phyloP scores from a whole-genome alignment of 768 basidiomycete genomes.

The Mycena maculata region DNA sequence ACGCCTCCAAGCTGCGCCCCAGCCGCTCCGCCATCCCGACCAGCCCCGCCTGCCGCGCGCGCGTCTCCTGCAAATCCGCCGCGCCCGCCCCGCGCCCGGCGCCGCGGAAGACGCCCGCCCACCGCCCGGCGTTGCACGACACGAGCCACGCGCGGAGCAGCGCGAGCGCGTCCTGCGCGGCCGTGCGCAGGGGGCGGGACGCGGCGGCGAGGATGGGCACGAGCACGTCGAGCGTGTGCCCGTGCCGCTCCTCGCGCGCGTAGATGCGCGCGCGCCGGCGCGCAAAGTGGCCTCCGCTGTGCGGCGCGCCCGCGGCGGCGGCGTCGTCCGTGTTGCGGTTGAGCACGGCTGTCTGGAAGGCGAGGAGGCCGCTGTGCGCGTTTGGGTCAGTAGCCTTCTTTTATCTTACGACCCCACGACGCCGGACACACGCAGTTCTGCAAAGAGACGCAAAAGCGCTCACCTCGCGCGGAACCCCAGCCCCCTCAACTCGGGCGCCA shows the following conservation, averaged over 20 bases:
- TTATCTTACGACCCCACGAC: too few relatives aligned
- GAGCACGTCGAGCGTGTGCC: constrained; percentile 55
- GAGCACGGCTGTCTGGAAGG: constrained; percentile 54
- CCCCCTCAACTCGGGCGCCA: constrained; percentile 52
- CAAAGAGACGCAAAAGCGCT: constrained; percentile 23
- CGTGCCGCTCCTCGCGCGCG: constrained; percentile 52
- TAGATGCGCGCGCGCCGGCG: constrained; percentile 42
- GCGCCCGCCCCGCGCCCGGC: constrained; percentile 28
- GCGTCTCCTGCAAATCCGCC: constrained; percentile 35
- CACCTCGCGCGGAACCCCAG: constrained; percentile 53
- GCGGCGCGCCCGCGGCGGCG: constrained; percentile 16
- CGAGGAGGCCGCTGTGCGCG: constrained; percentile 46
- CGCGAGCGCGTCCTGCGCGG: constrained; percentile 43
- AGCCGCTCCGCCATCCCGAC: constrained; percentile 41
- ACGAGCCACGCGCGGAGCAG: constrained; percentile 48
- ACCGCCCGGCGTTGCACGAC: constrained; percentile 51
- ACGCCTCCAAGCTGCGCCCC: constrained; percentile 45
- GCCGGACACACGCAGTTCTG: background rate
- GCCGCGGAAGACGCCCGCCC: constrained; percentile 44
- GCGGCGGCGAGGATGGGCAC: constrained; percentile 54
- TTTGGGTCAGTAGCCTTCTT: too few relatives aligned
- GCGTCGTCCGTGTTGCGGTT: constrained; percentile 43
- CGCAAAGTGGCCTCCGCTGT: constrained; percentile 46
- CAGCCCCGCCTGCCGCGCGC: constrained; percentile 43
- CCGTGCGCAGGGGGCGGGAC: constrained; percentile 48